phyloP scores from a whole-genome alignment of 805 yeast genomes.

The Kazachstania taianensis region DNA sequence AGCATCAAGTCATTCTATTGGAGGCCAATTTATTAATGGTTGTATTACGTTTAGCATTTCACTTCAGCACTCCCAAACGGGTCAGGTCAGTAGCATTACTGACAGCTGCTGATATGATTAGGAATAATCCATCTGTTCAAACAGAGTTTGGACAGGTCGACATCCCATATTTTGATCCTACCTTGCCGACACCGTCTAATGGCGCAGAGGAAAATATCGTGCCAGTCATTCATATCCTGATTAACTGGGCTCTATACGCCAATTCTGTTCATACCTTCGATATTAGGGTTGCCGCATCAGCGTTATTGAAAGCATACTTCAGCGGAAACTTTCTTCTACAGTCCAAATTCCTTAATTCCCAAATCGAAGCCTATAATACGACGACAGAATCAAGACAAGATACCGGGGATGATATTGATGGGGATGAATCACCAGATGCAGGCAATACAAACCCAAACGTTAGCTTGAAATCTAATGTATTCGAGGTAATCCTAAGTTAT shows the following conservation, averaged over 20 bases:
- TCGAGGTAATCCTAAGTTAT: constrained; percentile 63
- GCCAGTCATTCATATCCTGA: constrained; percentile 64
- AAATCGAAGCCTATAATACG: constrained; percentile 37
- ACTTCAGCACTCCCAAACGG: constrained; percentile 49
- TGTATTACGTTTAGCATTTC: constrained; percentile 61
- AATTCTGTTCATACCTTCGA: constrained; percentile 83
- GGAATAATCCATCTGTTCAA: constrained; percentile 59
- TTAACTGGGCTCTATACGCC: constrained; percentile 72
- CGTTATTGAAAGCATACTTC: constrained; percentile 59
- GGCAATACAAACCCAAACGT: neutral
- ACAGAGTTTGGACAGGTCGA: constrained; percentile 67
- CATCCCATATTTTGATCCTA: constrained; percentile 84
- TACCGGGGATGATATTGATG: constrained; percentile 9
- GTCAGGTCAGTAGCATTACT: constrained; percentile 61
- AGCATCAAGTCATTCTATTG: constrained; percentile 53
- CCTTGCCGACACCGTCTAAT: constrained; percentile 24
- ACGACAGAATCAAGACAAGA: constrained; percentile 6
- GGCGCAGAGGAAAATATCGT: constrained; percentile 29
- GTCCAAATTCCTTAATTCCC: constrained; percentile 53
- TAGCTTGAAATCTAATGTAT: constrained; percentile 38
- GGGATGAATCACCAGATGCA: constrained; percentile 20
- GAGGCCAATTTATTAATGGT: constrained; percentile 54
- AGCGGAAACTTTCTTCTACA: constrained; percentile 53
- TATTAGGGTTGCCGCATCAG: constrained; percentile 62
- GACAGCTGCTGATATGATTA: constrained; percentile 68